Percentiles rank a stretch among this genome's conserved stretches.
These are phyloP conservation scores for Colletotrichum higginsianum DNA, from an alignment of 2,329 filamentous ascomycete genomes.

Conservation along the genomic window DNA sequence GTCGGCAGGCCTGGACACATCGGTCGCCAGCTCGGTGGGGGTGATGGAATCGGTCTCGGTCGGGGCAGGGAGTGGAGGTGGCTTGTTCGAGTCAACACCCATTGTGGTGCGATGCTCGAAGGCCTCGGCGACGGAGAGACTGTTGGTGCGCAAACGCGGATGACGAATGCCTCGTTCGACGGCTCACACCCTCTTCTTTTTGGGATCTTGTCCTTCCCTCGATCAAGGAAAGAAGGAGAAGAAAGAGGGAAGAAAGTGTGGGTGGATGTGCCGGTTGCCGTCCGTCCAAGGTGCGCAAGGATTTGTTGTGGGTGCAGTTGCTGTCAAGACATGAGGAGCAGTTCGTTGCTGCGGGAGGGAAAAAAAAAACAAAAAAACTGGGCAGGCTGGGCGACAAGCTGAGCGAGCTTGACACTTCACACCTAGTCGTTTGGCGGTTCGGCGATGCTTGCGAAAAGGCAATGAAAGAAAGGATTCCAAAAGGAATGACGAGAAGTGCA, in stretches of 20 bases:
- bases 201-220: constrained; percentile 34
- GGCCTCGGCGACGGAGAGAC: constrained; percentile 37
- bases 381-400: constrained; percentile 40
- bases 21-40: constrained; percentile 76
- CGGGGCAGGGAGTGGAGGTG: constrained; percentile 81
- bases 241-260: constrained; percentile 34
- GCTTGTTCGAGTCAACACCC: constrained; percentile 69
- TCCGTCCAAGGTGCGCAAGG: constrained; percentile 41
- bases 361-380: constrained; percentile 35
- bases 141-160: constrained; percentile 32
- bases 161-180: constrained; percentile 39
- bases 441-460: constrained; percentile 33
- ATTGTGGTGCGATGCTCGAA: constrained; percentile 57
- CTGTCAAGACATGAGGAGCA: constrained; percentile 41
- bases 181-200: constrained; percentile 36
- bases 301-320: constrained; percentile 41
- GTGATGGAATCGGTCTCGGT: constrained; percentile 80
- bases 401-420: constrained; percentile 25
- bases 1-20: constrained; percentile 78
- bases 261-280: constrained; percentile 36
- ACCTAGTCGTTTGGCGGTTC: constrained; percentile 28
- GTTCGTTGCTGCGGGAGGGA: constrained; percentile 36
- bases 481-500: constrained; percentile 15
- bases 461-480: constrained; percentile 13
- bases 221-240: constrained; percentile 38